Evolutionary conservation across 352 stramenopile genomes (phyloP).

Genomic region (Phytophthora chlamydospora): DNA sequence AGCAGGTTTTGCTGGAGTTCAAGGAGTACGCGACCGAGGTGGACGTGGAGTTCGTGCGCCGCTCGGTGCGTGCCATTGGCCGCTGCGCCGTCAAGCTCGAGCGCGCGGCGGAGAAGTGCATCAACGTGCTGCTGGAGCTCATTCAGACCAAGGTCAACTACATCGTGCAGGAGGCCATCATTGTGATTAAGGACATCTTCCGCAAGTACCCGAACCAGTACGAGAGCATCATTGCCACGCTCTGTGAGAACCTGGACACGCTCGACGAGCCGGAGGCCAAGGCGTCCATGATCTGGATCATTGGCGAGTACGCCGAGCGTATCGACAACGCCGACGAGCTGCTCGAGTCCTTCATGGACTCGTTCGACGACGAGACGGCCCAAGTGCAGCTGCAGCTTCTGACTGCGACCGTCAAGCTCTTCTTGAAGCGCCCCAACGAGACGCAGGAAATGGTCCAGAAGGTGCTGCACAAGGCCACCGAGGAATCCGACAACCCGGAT

Average conservation of each 20-base stretch:
- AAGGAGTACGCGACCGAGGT: constrained; percentile 99
- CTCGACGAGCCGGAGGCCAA: constrained; percentile 99
- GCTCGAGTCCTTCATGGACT: constrained; percentile 98
- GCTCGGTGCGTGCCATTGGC: constrained; percentile 97
- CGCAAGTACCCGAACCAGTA: constrained; percentile 99
- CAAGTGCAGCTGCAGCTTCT: constrained; percentile 98
- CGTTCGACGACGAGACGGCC: constrained; percentile 97
- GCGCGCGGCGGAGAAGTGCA: constrained; percentile 97
- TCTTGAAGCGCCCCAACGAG: constrained; percentile 95
- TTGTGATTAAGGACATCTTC: constrained; percentile 99
- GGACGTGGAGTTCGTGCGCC: constrained; percentile 99
- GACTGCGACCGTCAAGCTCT: constrained; percentile 99
- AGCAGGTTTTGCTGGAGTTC: constrained; percentile 98
- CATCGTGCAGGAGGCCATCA: constrained; percentile 99
- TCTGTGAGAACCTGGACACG: constrained; percentile 99
- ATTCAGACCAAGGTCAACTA: constrained; percentile 99
- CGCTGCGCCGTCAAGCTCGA: constrained; percentile 98
- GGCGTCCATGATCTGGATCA: constrained; percentile 99
- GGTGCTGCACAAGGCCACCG: constrained; percentile 97
- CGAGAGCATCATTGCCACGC: constrained; percentile 98
- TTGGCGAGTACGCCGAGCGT: constrained; percentile 99
- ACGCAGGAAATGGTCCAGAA: constrained; percentile 97
- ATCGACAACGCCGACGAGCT: constrained; percentile 99
- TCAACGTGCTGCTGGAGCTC: constrained; percentile 98
- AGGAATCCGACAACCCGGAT: constrained; percentile 99